These are phyloP conservation scores for Pseudocercospora crystallina DNA, from an alignment of 2,329 filamentous ascomycete genomes.

Conservation along the genomic window DNA sequence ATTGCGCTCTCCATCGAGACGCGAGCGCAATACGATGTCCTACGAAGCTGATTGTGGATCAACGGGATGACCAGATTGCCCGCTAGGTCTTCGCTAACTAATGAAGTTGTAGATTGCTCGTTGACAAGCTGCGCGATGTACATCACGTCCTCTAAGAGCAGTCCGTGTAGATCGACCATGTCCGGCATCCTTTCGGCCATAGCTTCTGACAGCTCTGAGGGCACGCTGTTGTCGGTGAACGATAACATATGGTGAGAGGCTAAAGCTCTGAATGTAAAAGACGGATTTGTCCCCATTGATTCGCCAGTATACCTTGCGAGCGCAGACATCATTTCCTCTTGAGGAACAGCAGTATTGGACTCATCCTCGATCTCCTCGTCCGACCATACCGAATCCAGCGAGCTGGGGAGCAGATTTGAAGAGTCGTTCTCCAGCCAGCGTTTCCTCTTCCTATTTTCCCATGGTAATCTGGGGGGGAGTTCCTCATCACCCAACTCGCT, in stretches of 20 bases:
- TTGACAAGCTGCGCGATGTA: slow-evolving; percentile 36
- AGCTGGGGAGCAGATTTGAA: not conserved
- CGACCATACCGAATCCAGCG: not conserved
- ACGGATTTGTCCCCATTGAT: not conserved
- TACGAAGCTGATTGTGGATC: too few species aligned
- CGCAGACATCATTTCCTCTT: not conserved
- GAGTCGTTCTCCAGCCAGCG: slow-evolving; percentile 11
- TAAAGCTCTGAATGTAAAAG: not conserved
- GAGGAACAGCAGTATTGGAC: not conserved
- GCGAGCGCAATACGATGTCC: too few species aligned
- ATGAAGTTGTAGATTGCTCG: slow-evolving; percentile 28
- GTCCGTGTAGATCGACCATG: slow-evolving; percentile 20
- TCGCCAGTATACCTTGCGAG: not conserved
- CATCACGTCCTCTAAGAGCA: slow-evolving; percentile 32
- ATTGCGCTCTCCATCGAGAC: not conserved
- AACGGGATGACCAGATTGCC: too few species aligned
- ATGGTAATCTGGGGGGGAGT: slow-evolving; percentile 26
- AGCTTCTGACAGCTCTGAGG: slow-evolving; percentile 5
- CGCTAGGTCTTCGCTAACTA: too few species aligned
- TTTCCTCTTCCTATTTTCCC: slow-evolving; percentile 31
- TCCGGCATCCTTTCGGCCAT: slow-evolving; percentile 10
- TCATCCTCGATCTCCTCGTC: slow-evolving; percentile 3
- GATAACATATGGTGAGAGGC: too few species aligned
- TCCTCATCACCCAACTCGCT: slow-evolving; percentile 22
- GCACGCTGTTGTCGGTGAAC: not conserved